phyloP scores from a whole-genome alignment of 768 basidiomycete species.

The Mycena galericulata region DNA sequence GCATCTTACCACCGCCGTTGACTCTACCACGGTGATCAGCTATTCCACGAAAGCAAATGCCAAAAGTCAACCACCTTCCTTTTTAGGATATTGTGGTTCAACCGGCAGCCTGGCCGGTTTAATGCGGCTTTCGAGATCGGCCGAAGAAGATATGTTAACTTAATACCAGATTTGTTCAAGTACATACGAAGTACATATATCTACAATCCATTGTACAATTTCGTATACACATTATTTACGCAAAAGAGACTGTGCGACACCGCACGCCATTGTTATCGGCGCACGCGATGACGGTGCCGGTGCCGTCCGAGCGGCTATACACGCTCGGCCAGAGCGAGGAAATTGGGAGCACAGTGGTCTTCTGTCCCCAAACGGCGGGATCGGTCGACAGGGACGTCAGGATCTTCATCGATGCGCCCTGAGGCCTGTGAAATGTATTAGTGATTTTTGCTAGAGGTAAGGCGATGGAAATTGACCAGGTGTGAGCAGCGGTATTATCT shows the following conservation, averaged over 20 bases:
- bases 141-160: too few species aligned
- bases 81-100: too few species aligned
- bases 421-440: background rate
- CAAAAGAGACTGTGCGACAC: conserved; percentile 22
- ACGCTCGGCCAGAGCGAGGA: conserved; percentile 20
- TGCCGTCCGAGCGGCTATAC: conserved; percentile 3
- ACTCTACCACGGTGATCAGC: too few species aligned
- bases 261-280: conserved; percentile 21
- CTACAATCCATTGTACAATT: too few species aligned
- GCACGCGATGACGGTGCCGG: conserved; percentile 19
- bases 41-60: too few species aligned
- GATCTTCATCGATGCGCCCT: conserved; percentile 22
- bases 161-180: too few species aligned
- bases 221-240: background rate
- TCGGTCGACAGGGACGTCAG: conserved; percentile 14
- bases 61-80: too few species aligned
- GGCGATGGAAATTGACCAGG: conserved; percentile 5
- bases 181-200: too few species aligned
- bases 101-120: too few species aligned
- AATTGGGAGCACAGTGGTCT: conserved; percentile 22
- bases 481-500: conserved; percentile 33
- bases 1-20: too few species aligned
- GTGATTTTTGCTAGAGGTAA: background rate
- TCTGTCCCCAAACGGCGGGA: conserved; percentile 30
- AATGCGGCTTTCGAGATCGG: too few species aligned